Evolutionary conservation across 2,329 filamentous ascomycete genomes (phyloP).

Genomic region (Botrytis sinoallii): DNA sequence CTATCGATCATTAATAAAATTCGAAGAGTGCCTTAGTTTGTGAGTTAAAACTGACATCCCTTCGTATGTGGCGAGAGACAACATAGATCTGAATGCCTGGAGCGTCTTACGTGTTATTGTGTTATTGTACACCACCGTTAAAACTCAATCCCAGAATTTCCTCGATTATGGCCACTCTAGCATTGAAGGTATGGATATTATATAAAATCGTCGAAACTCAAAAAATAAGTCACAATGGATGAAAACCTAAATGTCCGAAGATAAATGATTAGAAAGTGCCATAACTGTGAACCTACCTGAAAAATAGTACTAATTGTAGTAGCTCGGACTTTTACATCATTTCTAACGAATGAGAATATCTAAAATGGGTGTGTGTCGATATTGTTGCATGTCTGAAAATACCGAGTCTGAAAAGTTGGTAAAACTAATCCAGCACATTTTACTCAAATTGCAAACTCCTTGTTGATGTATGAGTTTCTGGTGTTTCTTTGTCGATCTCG

Average conservation of each 20-base stretch:
- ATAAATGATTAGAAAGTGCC: not conserved
- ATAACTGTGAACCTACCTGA: not conserved
- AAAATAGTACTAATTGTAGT: not conserved
- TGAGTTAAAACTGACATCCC: not conserved
- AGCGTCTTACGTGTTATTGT: not conserved
- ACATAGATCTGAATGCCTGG: not conserved
- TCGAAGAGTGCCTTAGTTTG: not conserved
- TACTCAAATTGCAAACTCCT: not conserved
- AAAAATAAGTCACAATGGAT: rapidly evolving
- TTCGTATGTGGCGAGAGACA: not conserved
- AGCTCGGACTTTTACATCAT: not conserved
- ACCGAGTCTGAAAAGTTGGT: not conserved
- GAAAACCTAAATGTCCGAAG: not conserved
- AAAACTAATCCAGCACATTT: not conserved
- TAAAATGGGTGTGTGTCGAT: not conserved
- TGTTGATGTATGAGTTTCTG: not conserved
- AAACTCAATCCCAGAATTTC: not conserved
- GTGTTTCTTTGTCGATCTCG: not conserved
- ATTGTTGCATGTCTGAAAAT: not conserved
- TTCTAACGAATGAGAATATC: not conserved
- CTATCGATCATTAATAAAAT: not conserved
- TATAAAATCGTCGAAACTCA: not conserved
- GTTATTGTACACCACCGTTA: not conserved
- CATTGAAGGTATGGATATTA: not conserved
- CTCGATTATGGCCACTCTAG: not conserved